Base-by-base conservation (phyloP, 192 early-diverging fungal species). In the Chytriomyces hyalinus region DNA sequence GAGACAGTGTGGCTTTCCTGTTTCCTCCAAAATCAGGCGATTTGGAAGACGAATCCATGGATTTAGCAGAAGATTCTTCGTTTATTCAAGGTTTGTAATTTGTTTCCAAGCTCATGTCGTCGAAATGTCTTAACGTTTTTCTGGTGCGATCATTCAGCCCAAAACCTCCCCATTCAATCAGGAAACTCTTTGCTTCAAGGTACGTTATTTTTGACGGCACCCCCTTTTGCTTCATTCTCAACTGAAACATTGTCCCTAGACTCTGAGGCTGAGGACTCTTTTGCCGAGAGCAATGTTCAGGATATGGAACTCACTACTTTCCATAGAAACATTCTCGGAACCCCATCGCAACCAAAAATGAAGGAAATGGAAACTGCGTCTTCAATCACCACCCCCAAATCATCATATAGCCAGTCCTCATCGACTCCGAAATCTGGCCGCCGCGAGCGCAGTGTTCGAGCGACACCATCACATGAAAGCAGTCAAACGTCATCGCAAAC, bases 31-130 rank as follows among this genome's bases (percentile, higher is more conserved):
- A 28, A 13, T 44, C 17, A 43, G 20, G 22, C 8, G 71, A 73
- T 45, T 2, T 45, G 24, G 22, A 17, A n/a, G 71, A 73, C 26
- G 71, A 46, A n/a, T 73, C 71, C 9, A 73, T 73, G 71, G 71
- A 73, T 8, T 49, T 73, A 43, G 71, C 28, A 13, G 60, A 62
- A 26, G 71, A 73, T 63, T 61, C 71, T 20, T 73, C 71, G 61
- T 73, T 73, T 62, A 26, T 73, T 11, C 43, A 26, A 8, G 15
- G 28, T 68, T 9, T 15, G 67, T 68, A 20, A 13, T 57, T 57
- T 20, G 53, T 57, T 57, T 57, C 15, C 53, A 57, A 57, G 20
- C 53, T 57, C 53, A 57, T 57, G 53, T n/a, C 20, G 20, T 57
- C 15, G 20, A n/a, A 57, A 57, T n/a, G 20, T n/a, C 53, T 57